Conservation (phyloP, 768 basidiomycete genomes). For the Calocybe gangraenosa region DNA sequence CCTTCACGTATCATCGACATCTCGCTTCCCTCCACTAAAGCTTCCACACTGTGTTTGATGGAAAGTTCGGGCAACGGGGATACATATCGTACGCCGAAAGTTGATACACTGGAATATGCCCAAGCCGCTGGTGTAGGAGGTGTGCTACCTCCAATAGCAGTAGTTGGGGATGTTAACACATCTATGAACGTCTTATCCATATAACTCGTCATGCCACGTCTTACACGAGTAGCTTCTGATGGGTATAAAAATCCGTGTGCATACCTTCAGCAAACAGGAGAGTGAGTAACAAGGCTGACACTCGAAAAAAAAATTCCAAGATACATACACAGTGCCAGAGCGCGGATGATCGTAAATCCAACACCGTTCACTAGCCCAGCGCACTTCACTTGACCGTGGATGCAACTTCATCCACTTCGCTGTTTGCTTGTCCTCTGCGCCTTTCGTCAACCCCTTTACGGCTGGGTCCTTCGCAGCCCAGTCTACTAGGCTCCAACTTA, state of each 20-base stretch:
- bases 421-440: constrained; percentile 92
- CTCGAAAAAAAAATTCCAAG: constrained; percentile 4
- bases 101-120: constrained; percentile 67
- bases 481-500: constrained; percentile 84
- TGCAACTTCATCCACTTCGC: constrained; percentile 90
- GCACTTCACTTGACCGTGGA: constrained; percentile 70
- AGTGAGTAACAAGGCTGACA: not conserved
- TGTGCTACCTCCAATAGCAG: constrained; percentile 23
- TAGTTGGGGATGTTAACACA: constrained; percentile 23
- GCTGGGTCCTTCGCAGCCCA: constrained; percentile 78
- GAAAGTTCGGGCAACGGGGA: constrained; percentile 66
- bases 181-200: constrained; percentile 41
- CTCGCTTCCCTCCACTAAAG: constrained; percentile 87
- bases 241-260: constrained; percentile 96
- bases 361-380: constrained; percentile 90
- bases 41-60: constrained; percentile 74
- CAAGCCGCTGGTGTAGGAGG: constrained; percentile 39
- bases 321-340: constrained; percentile 82
- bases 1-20: constrained; percentile 74
- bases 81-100: constrained; percentile 73
- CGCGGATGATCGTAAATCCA: constrained; percentile 99
- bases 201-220: constrained; percentile 48
- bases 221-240: constrained; percentile 72
- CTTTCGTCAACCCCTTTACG: constrained; percentile 63
- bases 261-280: constrained; percentile 47